phyloP scores from a whole-genome alignment of 352 stramenopile species.

The Globisporangium ultimum region DNA sequence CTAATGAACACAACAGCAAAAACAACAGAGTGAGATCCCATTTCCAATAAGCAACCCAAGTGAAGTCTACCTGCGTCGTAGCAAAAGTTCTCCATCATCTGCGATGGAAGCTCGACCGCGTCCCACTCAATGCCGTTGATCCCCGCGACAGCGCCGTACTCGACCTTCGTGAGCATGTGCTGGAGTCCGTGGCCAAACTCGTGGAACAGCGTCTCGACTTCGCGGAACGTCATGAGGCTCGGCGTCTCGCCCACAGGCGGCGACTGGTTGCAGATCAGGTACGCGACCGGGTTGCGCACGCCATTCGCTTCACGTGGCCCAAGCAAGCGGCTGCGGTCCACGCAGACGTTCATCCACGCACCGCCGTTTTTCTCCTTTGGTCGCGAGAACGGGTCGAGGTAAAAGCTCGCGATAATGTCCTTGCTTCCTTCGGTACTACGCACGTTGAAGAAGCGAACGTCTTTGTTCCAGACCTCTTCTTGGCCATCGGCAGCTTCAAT shows the following conservation, averaged over 20 bases:
- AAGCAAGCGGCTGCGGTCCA: conserved; percentile 91
- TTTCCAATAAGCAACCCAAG: neutral
- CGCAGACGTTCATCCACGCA: conserved; percentile 98
- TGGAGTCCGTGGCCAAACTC: conserved; percentile 97
- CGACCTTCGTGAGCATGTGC: conserved; percentile 97
- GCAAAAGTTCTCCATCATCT: conserved; percentile 99
- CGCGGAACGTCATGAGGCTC: conserved; percentile 97
- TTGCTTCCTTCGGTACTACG: conserved; percentile 50
- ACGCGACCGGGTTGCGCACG: conserved; percentile 92
- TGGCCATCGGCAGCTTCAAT: conserved; percentile 84
- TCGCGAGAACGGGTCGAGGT: conserved; percentile 96
- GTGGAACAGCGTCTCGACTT: conserved; percentile 97
- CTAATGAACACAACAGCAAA: conserved; percentile 25
- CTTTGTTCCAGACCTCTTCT: conserved; percentile 90
- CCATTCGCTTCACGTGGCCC: conserved; percentile 45
- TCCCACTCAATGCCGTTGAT: conserved; percentile 99
- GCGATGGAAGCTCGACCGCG: conserved; percentile 96
- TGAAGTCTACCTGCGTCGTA: conserved; percentile 81
- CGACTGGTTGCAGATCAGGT: conserved; percentile 98
- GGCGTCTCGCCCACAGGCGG: conserved; percentile 91
- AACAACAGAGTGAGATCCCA: conserved; percentile 59
- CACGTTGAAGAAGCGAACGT: conserved; percentile 97
- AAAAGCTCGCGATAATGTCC: conserved; percentile 94
- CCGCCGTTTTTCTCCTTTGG: conserved; percentile 96
- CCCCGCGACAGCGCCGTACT: conserved; percentile 93